These are phyloP conservation scores for Amanita rubescens DNA, from an alignment of 768 basidiomycete genomes.

Conservation along the genomic window DNA sequence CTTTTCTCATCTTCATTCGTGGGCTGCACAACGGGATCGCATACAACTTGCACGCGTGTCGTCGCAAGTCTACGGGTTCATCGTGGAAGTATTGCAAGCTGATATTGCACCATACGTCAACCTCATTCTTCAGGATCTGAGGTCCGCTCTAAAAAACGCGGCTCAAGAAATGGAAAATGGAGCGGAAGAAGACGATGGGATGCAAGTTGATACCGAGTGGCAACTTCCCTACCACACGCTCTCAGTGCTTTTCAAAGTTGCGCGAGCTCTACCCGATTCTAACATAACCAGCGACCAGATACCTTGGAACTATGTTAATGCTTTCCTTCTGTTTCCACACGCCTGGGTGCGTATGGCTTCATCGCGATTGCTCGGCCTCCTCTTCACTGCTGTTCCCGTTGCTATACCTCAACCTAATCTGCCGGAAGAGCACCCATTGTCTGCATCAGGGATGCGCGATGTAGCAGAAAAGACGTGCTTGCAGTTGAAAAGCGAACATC, in stretches of 20 bases:
- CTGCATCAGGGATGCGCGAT: conserved; percentile 50
- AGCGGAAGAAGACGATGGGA: conserved; percentile 32
- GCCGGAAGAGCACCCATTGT: conserved; percentile 38
- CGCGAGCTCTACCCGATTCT: conserved; percentile 48
- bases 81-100: conserved; percentile 58
- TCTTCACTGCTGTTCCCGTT: conserved; percentile 51
- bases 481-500: conserved; percentile 75
- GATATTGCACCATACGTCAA: conserved; percentile 38
- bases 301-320: conserved; percentile 55
- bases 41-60: conserved; percentile 64
- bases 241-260: conserved; percentile 53
- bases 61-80: conserved; percentile 74
- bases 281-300: conserved; percentile 39
- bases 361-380: conserved; percentile 63
- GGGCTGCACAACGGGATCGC: conserved; percentile 62
- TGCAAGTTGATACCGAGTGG: conserved; percentile 64
- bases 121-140: conserved; percentile 50
- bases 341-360: conserved; percentile 88
- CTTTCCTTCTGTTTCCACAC: conserved; percentile 82
- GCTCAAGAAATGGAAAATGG: conserved; percentile 22
- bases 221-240: conserved; percentile 79
- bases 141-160: conserved; percentile 32
- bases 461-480: conserved; percentile 65
- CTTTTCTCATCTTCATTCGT: conserved; percentile 67
- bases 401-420: conserved; percentile 27